A percentile compares a stretch with the other conserved stretches of the same genome.
phyloP scores from a whole-genome alignment of 768 basidiomycete genomes.

The Russula sp. region DNA sequence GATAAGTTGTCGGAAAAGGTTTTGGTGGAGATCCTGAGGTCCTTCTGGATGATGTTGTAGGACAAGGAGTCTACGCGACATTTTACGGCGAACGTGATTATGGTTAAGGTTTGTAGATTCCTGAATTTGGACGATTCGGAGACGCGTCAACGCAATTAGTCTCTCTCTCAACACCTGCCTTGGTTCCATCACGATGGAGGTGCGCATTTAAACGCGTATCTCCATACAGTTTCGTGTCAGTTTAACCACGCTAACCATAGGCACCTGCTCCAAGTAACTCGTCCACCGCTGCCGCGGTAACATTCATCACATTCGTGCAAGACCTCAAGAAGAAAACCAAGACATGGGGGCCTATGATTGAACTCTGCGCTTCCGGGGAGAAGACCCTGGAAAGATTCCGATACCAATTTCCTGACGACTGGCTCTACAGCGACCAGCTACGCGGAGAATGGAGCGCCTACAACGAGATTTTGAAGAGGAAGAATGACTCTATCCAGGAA shows the following conservation, averaged over 20 bases:
- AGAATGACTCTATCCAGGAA: slow-evolving; percentile 98
- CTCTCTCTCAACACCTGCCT: slow-evolving; percentile 18
- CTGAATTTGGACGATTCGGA: slow-evolving; percentile 19
- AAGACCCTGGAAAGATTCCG: slow-evolving; percentile 96
- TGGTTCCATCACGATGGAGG: slow-evolving; percentile 38
- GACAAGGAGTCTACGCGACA: neutral
- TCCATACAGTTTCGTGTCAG: slow-evolving; percentile 13
- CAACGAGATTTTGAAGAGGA: slow-evolving; percentile 95
- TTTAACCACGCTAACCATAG: slow-evolving; percentile 25
- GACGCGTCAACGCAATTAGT: slow-evolving; percentile 19
- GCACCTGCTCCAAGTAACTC: slow-evolving; percentile 70
- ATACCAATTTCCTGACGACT: slow-evolving; percentile 95
- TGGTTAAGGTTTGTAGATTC: slow-evolving; percentile 25
- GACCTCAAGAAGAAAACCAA: slow-evolving; percentile 97
- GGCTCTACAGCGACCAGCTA: slow-evolving; percentile 98
- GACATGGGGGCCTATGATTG: slow-evolving; percentile 96
- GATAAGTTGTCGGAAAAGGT: neutral
- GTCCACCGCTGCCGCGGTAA: slow-evolving; percentile 96
- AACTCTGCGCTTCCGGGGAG: slow-evolving; percentile 90
- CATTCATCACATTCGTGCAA: slow-evolving; percentile 99
- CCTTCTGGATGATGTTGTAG: slow-evolving; percentile 1
- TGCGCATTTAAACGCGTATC: slow-evolving; percentile 24
- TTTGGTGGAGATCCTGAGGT: neutral
- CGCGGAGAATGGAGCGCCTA: slow-evolving; percentile 98
- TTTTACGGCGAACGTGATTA: neutral